Percentiles rank a stretch among this genome's conserved stretches.
phyloP scores from a whole-genome alignment of 2,329 filamentous ascomycete genomes.

The Metarhizium rileyi region DNA sequence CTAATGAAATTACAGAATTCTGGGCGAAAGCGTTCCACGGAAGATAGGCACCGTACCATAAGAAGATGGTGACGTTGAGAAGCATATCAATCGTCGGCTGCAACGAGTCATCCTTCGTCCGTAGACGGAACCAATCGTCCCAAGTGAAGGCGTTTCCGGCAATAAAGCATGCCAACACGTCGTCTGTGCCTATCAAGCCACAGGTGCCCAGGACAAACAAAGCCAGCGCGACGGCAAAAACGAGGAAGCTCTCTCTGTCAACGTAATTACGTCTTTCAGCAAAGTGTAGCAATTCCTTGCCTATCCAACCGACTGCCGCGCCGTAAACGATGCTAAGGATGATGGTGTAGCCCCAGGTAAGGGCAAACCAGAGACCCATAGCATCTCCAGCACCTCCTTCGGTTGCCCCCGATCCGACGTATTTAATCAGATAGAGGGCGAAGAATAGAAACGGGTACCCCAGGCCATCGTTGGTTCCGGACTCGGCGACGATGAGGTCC shows the following conservation, averaged over 20 bases:
- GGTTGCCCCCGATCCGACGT: constrained; percentile 49
- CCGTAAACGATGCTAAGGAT: constrained; percentile 71
- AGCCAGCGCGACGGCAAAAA: constrained; percentile 76
- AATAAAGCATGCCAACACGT: constrained; percentile 85
- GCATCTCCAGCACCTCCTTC: constrained; percentile 54
- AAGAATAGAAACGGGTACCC: constrained; percentile 85
- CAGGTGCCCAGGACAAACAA: constrained; percentile 83
- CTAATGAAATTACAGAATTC: constrained; percentile 62
- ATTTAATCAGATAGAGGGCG: constrained; percentile 75
- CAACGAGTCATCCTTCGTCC: constrained; percentile 80
- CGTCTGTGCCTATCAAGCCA: constrained; percentile 78
- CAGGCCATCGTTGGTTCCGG: constrained; percentile 79
- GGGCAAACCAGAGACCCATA: constrained; percentile 72
- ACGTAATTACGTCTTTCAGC: constrained; percentile 74
- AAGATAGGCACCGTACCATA: constrained; percentile 82
- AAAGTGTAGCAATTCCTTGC: constrained; percentile 74
- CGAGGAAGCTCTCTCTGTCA: constrained; percentile 77
- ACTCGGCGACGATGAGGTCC: constrained; percentile 72
- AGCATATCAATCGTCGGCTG: constrained; percentile 94
- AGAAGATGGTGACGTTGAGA: constrained; percentile 77
- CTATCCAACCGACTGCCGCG: constrained; percentile 66
- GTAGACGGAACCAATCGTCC: constrained; percentile 88
- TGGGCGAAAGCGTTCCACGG: constrained; percentile 64
- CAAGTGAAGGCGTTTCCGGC: constrained; percentile 86
- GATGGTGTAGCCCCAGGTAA: constrained; percentile 79